Percentiles rank a stretch among this genome's conserved stretches.
Conservation (phyloP, 352 stramenopile genomes). For the Aphanomyces invadans region DNA sequence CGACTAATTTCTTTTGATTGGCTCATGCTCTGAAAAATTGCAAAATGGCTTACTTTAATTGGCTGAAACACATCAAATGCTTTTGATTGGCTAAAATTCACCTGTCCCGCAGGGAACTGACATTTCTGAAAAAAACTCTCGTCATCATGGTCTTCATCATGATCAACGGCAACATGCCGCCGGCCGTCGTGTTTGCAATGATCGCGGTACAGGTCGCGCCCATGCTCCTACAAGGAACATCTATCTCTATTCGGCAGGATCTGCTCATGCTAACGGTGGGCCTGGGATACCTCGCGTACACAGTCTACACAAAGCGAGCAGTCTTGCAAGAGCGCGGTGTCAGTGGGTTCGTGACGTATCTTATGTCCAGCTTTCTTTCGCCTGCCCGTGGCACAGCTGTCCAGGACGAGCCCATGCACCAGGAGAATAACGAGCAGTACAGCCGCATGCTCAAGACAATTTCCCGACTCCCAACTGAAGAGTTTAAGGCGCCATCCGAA, state of each 20-base stretch:
- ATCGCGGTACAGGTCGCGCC: neutral
- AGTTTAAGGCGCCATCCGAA: constrained; percentile 54
- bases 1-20: neutral
- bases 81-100: neutral
- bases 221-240: neutral
- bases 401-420: constrained; percentile 4
- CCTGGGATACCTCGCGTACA: neutral
- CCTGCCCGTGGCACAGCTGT: neutral
- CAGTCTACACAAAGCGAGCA: neutral
- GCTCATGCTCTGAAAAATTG: too few species aligned
- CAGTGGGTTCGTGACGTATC: neutral
- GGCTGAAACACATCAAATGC: neutral
- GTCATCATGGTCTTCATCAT: constrained; percentile 16
- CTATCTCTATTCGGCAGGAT: neutral
- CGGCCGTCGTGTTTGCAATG: constrained; percentile 1
- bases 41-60: constrained; percentile 11
- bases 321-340: constrained; percentile 2
- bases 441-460: constrained; percentile 67
- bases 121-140: too few species aligned
- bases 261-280: neutral
- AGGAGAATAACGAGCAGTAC: constrained; percentile 39
- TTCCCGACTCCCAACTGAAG: constrained; percentile 72
- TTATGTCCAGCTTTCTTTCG: neutral
- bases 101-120: neutral
- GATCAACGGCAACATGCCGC: constrained; percentile 19